phyloP scores from a whole-genome alignment of 2,329 filamentous ascomycete genomes.

The Penicillium sclerotiorum region DNA sequence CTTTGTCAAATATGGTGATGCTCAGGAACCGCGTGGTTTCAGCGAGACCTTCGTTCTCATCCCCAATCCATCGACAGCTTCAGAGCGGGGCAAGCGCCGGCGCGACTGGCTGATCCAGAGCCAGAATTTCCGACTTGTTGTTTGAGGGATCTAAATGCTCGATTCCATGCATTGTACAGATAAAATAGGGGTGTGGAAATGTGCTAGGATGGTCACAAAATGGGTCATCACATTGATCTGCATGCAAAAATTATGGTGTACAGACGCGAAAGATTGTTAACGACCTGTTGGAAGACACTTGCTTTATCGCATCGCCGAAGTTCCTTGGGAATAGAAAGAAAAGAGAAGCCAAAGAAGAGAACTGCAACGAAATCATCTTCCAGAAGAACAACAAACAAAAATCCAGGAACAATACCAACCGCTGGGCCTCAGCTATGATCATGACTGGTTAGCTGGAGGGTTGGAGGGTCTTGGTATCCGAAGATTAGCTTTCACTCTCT shows the following conservation, averaged over 20 bases:
- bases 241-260: too few relatives aligned
- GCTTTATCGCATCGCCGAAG: too few relatives aligned
- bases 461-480: conserved; percentile 43
- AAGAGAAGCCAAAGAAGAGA: too few relatives aligned
- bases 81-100: conserved; percentile 57
- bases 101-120: conserved; percentile 69
- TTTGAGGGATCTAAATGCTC: conserved; percentile 26
- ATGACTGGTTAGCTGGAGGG: conserved; percentile 11
- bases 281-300: too few relatives aligned
- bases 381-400: not conserved
- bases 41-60: conserved; percentile 80
- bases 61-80: conserved; percentile 56
- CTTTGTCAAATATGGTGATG: conserved; percentile 67
- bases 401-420: not conserved
- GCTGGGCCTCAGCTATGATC: conserved; percentile 4
- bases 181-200: too few relatives aligned
- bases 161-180: too few relatives aligned
- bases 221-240: too few relatives aligned
- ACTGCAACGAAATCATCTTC: too few relatives aligned
- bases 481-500: conserved; percentile 71
- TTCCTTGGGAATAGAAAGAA: too few relatives aligned
- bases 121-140: conserved; percentile 67
- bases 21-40: conserved; percentile 68
- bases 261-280: too few relatives aligned
- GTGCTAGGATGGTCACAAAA: too few relatives aligned